Evolutionary conservation across 139 green algal genomes (phyloP).

Genomic region (Diplosphaera chodatii): DNA sequence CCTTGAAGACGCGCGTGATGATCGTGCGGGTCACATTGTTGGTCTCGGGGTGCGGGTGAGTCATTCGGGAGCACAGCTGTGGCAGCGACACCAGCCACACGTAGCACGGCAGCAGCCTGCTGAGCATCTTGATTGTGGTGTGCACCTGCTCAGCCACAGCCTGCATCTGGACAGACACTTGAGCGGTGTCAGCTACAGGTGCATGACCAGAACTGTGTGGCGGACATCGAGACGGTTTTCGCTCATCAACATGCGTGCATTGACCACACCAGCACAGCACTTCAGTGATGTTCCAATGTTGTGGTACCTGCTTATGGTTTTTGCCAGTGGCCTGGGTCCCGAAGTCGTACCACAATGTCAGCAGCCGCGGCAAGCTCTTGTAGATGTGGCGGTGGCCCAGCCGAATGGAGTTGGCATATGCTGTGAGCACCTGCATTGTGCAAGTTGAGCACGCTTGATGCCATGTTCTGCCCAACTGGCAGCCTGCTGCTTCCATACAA

Average conservation of each 20-base stretch:
- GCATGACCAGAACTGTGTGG: too few relatives aligned
- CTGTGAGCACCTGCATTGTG: conserved; percentile 28
- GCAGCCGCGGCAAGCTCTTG: conserved; percentile 82
- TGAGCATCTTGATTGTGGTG: conserved; percentile 30
- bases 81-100: conserved; percentile 81
- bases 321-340: conserved; percentile 27
- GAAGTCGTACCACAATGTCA: conserved; percentile 94
- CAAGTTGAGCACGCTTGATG: too few relatives aligned
- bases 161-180: too few relatives aligned
- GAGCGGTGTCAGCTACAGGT: too few relatives aligned
- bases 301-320: neutral
- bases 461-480: too few relatives aligned
- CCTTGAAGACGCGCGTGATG: conserved; percentile 26
- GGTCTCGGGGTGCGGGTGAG: conserved; percentile 70
- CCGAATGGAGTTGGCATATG: conserved; percentile 66
- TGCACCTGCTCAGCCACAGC: conserved; percentile 9
- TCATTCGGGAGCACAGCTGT: conserved; percentile 90
- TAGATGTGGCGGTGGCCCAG: conserved; percentile 62
- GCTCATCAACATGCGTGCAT: too few relatives aligned
- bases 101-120: conserved; percentile 53
- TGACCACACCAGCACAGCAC: too few relatives aligned
- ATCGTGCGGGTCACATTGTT: conserved; percentile 42
- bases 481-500: too few relatives aligned
- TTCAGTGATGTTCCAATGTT: too few relatives aligned
- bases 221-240: too few relatives aligned